Conservation (phyloP, 495 filamentous ascomycete species). For the Aspergillus coremiiformis region DNA sequence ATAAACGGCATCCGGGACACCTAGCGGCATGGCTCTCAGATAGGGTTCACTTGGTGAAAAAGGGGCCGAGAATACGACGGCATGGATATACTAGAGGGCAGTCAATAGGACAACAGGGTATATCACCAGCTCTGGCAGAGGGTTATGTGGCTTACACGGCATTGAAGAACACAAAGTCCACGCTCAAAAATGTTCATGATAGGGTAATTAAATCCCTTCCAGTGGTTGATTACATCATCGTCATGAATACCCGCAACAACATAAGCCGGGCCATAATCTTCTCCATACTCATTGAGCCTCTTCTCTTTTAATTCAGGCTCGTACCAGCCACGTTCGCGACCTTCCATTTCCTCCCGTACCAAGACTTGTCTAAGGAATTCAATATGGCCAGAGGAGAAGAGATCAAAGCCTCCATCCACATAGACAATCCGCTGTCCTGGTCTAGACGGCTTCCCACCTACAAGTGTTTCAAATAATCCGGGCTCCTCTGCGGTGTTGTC, state of each 20-base stretch:
- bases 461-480: constrained; percentile 53
- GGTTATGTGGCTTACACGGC: constrained; percentile 53
- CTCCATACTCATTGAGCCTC: constrained; percentile 50
- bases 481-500: constrained; percentile 42
- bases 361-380: constrained; percentile 78
- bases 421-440: constrained; percentile 83
- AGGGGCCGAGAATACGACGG: constrained; percentile 81
- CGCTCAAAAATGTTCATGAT: constrained; percentile 99
- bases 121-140: constrained; percentile 1
- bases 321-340: constrained; percentile 63
- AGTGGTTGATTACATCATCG: constrained; percentile 86
- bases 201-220: constrained; percentile 96
- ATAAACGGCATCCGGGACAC: constrained; percentile 75
- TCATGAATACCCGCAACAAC: constrained; percentile 89
- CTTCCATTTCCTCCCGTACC: constrained; percentile 60
- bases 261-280: constrained; percentile 73
- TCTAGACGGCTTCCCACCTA: constrained; percentile 57
- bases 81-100: constrained; percentile 64
- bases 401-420: constrained; percentile 93
- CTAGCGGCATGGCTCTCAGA: constrained; percentile 65
- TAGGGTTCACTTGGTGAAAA: constrained; percentile 73
- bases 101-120: constrained; percentile 12
- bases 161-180: constrained; percentile 90
- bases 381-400: constrained; percentile 95
- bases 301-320: constrained; percentile 51